phyloP scores from a whole-genome alignment of 768 basidiomycete species.

The Agrocybe pediades region DNA sequence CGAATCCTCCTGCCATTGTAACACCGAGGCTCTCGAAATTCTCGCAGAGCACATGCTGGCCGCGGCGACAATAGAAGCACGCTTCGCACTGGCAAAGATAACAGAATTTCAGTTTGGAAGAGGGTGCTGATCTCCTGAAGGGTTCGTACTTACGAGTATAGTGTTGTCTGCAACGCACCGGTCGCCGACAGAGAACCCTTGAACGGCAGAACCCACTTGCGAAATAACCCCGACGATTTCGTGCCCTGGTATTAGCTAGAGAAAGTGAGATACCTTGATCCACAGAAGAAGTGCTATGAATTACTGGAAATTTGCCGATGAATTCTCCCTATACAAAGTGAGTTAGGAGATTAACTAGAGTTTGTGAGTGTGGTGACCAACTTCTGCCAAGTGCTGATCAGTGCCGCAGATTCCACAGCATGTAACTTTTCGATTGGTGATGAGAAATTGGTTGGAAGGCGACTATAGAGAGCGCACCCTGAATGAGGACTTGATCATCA shows the following conservation, averaged over 20 bases:
- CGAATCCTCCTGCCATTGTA: constrained; percentile 83
- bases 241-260: constrained; percentile 45
- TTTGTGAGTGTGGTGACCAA: constrained; percentile 34
- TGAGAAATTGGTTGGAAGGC: background rate
- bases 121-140: constrained; percentile 18
- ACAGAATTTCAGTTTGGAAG: constrained; percentile 1
- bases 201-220: constrained; percentile 75
- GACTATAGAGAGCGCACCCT: constrained; percentile 35
- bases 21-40: constrained; percentile 85
- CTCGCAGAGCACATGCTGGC: constrained; percentile 80
- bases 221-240: constrained; percentile 73
- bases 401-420: constrained; percentile 67
- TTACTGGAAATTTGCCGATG: constrained; percentile 68
- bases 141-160: constrained; percentile 48
- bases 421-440: constrained; percentile 22
- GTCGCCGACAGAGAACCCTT: constrained; percentile 77
- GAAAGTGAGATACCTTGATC: background rate
- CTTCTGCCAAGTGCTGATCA: constrained; percentile 49
- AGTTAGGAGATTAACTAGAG: constrained; percentile 3
- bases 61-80: constrained; percentile 87
- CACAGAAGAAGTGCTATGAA: constrained; percentile 16
- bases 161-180: constrained; percentile 80
- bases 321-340: constrained; percentile 52
- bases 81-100: constrained; percentile 60
- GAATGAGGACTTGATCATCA: constrained; percentile 60